These are phyloP conservation scores for Polygonum maritimum DNA, from an alignment of 148 eudicot species.

Conservation along the genomic window DNA sequence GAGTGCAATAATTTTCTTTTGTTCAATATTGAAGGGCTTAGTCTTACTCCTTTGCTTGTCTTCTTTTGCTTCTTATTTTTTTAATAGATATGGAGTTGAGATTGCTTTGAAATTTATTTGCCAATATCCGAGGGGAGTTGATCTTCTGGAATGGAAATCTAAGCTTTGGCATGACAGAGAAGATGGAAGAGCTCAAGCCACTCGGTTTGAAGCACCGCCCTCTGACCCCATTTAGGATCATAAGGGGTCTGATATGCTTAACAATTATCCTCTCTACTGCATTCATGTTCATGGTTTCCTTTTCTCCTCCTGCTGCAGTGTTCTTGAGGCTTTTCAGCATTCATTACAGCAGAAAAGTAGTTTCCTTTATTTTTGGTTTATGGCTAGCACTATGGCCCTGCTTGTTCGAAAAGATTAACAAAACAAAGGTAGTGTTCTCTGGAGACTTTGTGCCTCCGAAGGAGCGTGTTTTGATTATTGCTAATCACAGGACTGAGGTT, in stretches of 20 bases:
- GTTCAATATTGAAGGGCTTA: background rate
- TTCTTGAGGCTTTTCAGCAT: slow-evolving; percentile 40
- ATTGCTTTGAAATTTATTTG: slow-evolving; percentile 1
- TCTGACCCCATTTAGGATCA: slow-evolving; percentile 42
- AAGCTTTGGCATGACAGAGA: slow-evolving; percentile 12
- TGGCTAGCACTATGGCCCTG: slow-evolving; percentile 80
- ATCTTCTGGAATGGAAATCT: slow-evolving; percentile 9
- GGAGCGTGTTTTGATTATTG: slow-evolving; percentile 66
- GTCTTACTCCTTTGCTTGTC: background rate
- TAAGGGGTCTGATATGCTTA: slow-evolving; percentile 62
- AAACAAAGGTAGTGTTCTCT: slow-evolving; percentile 55
- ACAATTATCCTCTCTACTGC: slow-evolving; percentile 53
- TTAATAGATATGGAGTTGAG: background rate
- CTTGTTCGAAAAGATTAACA: slow-evolving; percentile 71
- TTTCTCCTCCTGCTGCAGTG: slow-evolving; percentile 35
- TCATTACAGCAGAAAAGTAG: slow-evolving; percentile 49
- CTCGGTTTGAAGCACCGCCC: slow-evolving; percentile 34
- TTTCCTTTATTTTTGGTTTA: slow-evolving; percentile 43
- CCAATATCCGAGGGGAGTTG: background rate
- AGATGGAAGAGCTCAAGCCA: slow-evolving; percentile 55
- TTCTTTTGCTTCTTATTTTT: background rate
- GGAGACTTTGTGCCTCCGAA: slow-evolving; percentile 49
- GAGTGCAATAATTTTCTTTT: background rate
- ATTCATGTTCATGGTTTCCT: slow-evolving; percentile 44
- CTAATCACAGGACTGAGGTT: slow-evolving; percentile 83